phyloP scores from a whole-genome alignment of 2,329 filamentous ascomycete species.

The Alternaria sp. region DNA sequence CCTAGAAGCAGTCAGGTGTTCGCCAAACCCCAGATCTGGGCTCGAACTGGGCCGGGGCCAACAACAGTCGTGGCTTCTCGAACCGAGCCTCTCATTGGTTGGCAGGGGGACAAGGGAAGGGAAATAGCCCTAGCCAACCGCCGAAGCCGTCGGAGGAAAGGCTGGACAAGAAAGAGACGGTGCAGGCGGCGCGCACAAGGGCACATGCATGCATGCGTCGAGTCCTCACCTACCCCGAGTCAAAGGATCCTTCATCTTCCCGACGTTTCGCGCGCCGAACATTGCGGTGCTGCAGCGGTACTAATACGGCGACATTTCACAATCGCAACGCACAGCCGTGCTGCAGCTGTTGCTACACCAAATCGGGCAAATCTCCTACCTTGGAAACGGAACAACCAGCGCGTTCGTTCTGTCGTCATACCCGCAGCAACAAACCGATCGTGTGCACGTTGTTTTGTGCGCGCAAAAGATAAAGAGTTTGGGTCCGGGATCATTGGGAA shows the following conservation, averaged over 20 bases:
- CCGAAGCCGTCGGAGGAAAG: slow-evolving; percentile 18
- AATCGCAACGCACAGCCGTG: slow-evolving; percentile 4
- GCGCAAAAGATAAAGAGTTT: slow-evolving; percentile 2
- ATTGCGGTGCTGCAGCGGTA: slow-evolving; percentile 3
- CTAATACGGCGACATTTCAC: slow-evolving; percentile 6
- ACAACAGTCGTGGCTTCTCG: slow-evolving; percentile 19
- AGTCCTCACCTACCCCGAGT: slow-evolving; percentile 9
- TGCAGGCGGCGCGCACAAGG: slow-evolving; percentile 9
- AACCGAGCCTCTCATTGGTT: slow-evolving; percentile 17
- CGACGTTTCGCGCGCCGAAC: slow-evolving; percentile 1
- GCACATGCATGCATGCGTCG: slow-evolving; percentile 11
- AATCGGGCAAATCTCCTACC: not conserved
- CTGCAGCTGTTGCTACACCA: not conserved
- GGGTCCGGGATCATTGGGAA: not conserved
- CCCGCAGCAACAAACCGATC: not conserved
- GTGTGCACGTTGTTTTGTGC: not conserved
- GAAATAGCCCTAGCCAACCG: slow-evolving; percentile 23
- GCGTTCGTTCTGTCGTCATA: not conserved
- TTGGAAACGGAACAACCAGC: not conserved
- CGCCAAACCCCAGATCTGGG: slow-evolving; percentile 24
- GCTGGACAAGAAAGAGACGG: slow-evolving; percentile 10
- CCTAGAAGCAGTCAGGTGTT: slow-evolving; percentile 15
- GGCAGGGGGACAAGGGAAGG: slow-evolving; percentile 17
- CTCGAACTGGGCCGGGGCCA: slow-evolving; percentile 20
- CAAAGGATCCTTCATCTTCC: not conserved